These are phyloP conservation scores for Penicillium manginii DNA, from an alignment of 495 filamentous ascomycete species.

Conservation along the genomic window DNA sequence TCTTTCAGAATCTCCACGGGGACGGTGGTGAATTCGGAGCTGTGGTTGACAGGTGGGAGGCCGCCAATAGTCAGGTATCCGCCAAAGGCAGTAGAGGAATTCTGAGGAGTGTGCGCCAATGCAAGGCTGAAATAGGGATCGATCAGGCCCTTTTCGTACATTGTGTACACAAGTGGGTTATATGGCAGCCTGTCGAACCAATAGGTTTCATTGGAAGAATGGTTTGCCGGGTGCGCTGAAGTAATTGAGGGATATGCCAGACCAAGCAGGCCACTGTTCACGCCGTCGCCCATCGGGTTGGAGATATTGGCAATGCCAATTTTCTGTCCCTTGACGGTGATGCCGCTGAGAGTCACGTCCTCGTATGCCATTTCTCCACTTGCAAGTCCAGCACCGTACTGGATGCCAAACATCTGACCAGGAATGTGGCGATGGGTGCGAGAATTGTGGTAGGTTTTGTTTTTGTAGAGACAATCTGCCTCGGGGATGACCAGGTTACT, in stretches of 20 bases:
- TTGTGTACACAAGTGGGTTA: constrained; percentile 59
- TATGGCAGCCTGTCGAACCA: constrained; percentile 44
- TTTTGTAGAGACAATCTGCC: constrained; percentile 49
- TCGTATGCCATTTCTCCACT: constrained; percentile 61
- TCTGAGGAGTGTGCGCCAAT: constrained; percentile 27
- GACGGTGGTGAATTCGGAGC: constrained; percentile 18
- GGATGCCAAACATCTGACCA: constrained; percentile 58
- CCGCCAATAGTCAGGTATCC: constrained; percentile 34
- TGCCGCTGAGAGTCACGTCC: constrained; percentile 56
- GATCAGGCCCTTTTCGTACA: constrained; percentile 56
- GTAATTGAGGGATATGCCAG: constrained; percentile 60
- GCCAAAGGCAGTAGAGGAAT: constrained; percentile 21
- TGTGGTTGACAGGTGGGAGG: constrained; percentile 27
- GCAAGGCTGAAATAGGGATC: constrained; percentile 58
- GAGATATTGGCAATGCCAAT: constrained; percentile 55
- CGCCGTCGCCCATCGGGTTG: constrained; percentile 50
- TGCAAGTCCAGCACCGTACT: constrained; percentile 61
- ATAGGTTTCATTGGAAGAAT: constrained; percentile 31
- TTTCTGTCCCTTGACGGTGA: constrained; percentile 56
- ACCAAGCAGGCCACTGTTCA: constrained; percentile 58
- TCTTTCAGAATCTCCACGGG: constrained; percentile 29
- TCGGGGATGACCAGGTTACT: constrained; percentile 27
- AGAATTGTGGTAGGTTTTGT: constrained; percentile 47
- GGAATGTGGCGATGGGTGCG: constrained; percentile 44
- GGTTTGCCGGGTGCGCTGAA: constrained; percentile 31